Conservation (phyloP, 2,329 filamentous ascomycete species). For the Talaromyces verruculosus region DNA sequence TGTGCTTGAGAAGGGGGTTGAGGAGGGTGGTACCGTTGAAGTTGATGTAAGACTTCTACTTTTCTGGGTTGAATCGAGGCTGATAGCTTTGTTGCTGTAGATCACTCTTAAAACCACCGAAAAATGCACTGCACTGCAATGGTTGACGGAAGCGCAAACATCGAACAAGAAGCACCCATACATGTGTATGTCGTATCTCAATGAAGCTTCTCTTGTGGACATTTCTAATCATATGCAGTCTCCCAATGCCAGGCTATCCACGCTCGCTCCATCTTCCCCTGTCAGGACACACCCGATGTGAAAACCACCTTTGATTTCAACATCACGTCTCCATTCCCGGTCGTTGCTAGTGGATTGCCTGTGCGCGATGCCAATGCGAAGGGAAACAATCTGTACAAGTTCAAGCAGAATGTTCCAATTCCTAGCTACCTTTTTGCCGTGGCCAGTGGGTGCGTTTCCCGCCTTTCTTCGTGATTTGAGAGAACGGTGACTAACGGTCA, state of each 20-base stretch:
- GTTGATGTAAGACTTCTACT: constrained; percentile 43
- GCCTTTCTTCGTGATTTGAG: too few species aligned
- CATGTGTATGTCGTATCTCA: constrained; percentile 60
- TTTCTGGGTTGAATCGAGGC: neutral
- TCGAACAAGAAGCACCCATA: constrained; percentile 95
- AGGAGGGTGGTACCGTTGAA: constrained; percentile 49
- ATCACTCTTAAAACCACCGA: constrained; percentile 79
- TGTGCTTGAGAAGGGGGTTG: constrained; percentile 48
- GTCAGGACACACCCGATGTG: constrained; percentile 95
- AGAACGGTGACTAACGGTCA: neutral
- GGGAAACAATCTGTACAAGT: constrained; percentile 71
- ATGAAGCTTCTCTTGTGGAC: neutral
- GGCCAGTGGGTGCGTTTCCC: constrained; percentile 56
- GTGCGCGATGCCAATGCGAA: constrained; percentile 52
- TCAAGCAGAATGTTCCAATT: constrained; percentile 88
- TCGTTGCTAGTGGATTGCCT: constrained; percentile 84
- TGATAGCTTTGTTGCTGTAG: constrained; percentile 31
- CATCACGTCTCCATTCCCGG: constrained; percentile 79
- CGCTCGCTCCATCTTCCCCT: constrained; percentile 88
- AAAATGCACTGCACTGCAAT: constrained; percentile 88
- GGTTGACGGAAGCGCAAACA: constrained; percentile 90
- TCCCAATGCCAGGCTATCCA: constrained; percentile 97
- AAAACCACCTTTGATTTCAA: constrained; percentile 94
- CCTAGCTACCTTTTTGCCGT: constrained; percentile 94
- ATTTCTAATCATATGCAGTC: constrained; percentile 46